Evolutionary conservation across 2,329 filamentous ascomycete species (phyloP), one percentile per base, ranked within the genome.

Genomic region (Boeremia exigua): DNA sequence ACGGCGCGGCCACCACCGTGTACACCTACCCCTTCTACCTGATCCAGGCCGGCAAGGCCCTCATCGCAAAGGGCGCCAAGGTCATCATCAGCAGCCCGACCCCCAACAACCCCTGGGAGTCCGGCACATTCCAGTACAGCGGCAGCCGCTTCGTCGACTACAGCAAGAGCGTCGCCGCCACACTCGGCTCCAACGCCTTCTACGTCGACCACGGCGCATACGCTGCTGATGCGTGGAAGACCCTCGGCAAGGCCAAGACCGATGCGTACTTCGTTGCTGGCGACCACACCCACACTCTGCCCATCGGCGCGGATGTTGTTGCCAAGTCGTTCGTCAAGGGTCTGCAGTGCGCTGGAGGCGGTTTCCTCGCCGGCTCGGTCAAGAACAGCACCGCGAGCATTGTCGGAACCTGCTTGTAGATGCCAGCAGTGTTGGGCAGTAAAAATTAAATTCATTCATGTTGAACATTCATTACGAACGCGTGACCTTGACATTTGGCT

Each of bases 201-300:
- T 87, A 84, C 66, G 81, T 88, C 9, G 82, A 87, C 27, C 86
- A 89, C 63, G 82, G 83, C n/a, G 75, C 78, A 33, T 87, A 87
- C 61, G 80, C 81, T 5, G 84, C 82, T 3, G 78, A 81, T 59
- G 80, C 79, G 34, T 86, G 82, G 68, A 68, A 81, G 67, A 74
- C 76, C 12, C 65, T 86, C 40, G 84, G 86, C 0, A 75, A 73
- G 36, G 56, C 73, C 0, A 78, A 74, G 3, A 83, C 86, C 25
- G 80, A 86, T 67, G 74, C 76, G 0, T 78, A 81, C 58, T 89
- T 81, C 58, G 54, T 57, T 15, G 83, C 85, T 0, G 78, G 79
- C 17, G 86, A 88, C 62, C 86, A 88, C 69, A 88, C 86, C 0
- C 86, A 88, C 69, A 87, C 86, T 2, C 82, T 80, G 47, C 75